These are phyloP conservation scores for Lunasporangiospora selenospora DNA, from an alignment of 192 early-diverging fungal species.

Conservation along the genomic window DNA sequence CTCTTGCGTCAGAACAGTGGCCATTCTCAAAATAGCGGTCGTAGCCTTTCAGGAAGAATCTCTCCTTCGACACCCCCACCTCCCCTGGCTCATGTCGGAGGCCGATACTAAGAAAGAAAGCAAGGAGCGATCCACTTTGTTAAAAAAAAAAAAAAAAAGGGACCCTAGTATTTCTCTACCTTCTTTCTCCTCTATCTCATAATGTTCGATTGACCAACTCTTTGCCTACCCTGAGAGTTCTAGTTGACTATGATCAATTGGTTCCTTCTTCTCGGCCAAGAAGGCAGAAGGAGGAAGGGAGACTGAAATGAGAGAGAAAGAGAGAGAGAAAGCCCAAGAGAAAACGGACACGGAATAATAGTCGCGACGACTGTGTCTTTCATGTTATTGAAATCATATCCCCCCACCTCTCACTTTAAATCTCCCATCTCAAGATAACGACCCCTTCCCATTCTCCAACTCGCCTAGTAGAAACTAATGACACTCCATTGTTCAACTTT, in stretches of 20 bases:
- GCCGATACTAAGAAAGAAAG: neutral
- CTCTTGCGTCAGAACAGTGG: slow-evolving; percentile 26
- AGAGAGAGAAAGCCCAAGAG: neutral
- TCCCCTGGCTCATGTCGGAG: slow-evolving; percentile 37
- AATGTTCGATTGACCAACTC: too few species aligned
- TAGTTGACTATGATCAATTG: too few species aligned
- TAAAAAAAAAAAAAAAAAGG: slow-evolving; percentile 1
- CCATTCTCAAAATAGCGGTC: slow-evolving; percentile 30
- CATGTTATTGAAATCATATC: too few species aligned
- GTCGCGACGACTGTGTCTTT: neutral
- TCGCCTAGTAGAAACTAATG: too few species aligned
- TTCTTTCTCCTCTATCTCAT: neutral
- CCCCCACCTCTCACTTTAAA: too few species aligned
- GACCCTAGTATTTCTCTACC: neutral
- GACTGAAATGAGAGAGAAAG: neutral
- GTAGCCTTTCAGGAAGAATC: slow-evolving; percentile 14
- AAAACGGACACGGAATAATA: neutral
- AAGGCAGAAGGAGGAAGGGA: too few species aligned
- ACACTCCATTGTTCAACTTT: too few species aligned
- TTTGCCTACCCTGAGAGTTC: too few species aligned
- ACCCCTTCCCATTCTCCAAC: too few species aligned
- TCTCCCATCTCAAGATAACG: too few species aligned
- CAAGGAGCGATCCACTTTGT: neutral
- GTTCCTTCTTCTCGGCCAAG: too few species aligned
- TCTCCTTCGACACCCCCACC: slow-evolving; percentile 20